These are phyloP conservation scores for Hyaloscypha bicolor DNA, from an alignment of 495 filamentous ascomycete genomes.

Conservation along the genomic window DNA sequence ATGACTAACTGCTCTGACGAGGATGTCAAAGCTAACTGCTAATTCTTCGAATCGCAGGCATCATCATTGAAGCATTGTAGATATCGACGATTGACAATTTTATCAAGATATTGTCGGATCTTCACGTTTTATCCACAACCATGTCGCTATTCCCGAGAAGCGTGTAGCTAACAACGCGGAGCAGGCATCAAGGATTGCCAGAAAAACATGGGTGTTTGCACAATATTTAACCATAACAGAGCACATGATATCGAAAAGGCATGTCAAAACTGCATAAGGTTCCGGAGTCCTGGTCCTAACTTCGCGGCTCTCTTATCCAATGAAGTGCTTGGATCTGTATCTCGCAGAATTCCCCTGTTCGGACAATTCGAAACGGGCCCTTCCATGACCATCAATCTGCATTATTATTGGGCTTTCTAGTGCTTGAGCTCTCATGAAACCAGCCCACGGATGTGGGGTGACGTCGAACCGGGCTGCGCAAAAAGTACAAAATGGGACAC, in stretches of 20 bases:
- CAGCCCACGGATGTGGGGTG: background rate
- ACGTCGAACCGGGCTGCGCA: background rate
- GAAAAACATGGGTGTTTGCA: background rate
- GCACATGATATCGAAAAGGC: background rate
- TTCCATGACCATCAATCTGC: background rate
- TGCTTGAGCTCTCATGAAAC: background rate
- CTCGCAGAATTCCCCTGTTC: background rate
- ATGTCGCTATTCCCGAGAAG: no score
- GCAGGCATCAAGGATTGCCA: background rate
- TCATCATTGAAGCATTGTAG: no score
- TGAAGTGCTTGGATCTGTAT: background rate
- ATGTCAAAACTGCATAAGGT: background rate
- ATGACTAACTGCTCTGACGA: no score
- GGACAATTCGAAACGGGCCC: background rate
- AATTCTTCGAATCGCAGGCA: no score
- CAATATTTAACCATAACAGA: background rate
- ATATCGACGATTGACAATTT: no score
- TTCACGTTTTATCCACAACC: no score
- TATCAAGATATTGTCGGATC: no score
- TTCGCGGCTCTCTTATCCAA: background rate
- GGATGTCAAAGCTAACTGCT: no score
- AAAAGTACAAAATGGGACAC: slow-evolving; percentile 1
- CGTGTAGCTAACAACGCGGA: background rate
- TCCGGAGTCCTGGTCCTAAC: background rate
- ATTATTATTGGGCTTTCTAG: background rate